Base-by-base conservation (phyloP, 345 rosid species). In the Arabis alpina region DNA sequence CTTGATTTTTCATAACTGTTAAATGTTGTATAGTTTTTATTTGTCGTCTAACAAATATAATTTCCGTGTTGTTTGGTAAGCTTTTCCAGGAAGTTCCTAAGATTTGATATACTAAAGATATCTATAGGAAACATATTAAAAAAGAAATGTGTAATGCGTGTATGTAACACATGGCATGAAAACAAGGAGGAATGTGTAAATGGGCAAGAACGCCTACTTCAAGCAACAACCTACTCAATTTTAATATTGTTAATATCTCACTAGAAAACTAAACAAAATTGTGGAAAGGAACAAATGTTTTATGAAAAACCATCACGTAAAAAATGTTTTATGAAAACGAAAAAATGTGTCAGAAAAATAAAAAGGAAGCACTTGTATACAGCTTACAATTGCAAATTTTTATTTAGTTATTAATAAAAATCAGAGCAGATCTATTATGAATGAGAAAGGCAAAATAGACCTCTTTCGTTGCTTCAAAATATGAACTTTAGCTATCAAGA, bases 211-310 rank as follows among this genome's bases (percentile, higher is more conserved):
- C 71, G 55, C 67, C 69, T 61, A 62, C 74, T 75, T 75, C 58
- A 68, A 75, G 74, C 70, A 75, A 75, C 74, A 70, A 64, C 79
- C 75, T 69, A 56, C 79, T 69, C 75, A 55, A 62, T 54, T 64
- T 63, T 24, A 49, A n/a, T 62, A 53, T 32, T 32, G 6, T 32
- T 5, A 23, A 39, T 44, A 51, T 47, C 50, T 53, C 54, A 61
- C 30, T 63, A 37, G 2, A 71, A 53, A 54, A 57, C 12, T 53
- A 52, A 23, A 32, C 36, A n/a, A 32, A 30, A 32, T 32, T 32
- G 36, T 32, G 6, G 36, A 5, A 32, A 32, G 6, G 36, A 32
- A 32, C 36, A 32, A 32, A 5, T 32, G 36, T 32, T 32, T 32
- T 27, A 2, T 19, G 4, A 19, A 19, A 19, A 19, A 19, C 23